These are phyloP conservation scores for Didymella lethalis DNA, from an alignment of 2,329 filamentous ascomycete genomes.

Conservation along the genomic window DNA sequence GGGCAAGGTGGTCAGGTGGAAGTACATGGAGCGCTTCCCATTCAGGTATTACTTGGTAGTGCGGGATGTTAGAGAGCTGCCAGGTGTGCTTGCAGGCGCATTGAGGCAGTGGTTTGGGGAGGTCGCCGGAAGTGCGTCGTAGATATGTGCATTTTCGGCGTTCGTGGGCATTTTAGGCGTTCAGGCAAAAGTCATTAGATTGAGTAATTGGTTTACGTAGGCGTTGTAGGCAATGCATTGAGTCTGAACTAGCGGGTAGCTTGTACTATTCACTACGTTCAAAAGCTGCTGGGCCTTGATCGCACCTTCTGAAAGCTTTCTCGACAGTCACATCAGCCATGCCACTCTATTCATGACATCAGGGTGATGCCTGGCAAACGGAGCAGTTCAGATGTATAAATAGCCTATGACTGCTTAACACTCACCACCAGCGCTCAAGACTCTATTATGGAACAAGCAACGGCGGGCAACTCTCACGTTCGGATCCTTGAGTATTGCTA, in stretches of 20 bases:
- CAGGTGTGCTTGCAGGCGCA: conserved; percentile 83
- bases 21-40: conserved; percentile 94
- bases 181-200: background rate
- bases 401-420: no score
- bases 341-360: no score
- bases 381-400: no score
- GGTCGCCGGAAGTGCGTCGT: conserved; percentile 59
- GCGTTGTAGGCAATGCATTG: background rate
- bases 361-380: no score
- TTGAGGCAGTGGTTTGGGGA: conserved; percentile 95
- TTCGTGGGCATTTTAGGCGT: background rate
- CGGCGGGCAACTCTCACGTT: no score
- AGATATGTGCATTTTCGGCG: conserved; percentile 2
- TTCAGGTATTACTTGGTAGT: conserved; percentile 98
- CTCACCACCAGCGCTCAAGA: no score
- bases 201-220: background rate
- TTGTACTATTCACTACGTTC: background rate
- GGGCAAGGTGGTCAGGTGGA: conserved; percentile 77
- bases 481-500: no score
- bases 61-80: conserved; percentile 88
- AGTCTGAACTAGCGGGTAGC: background rate
- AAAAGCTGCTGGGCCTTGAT: background rate
- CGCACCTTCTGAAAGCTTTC: no score
- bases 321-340: no score
- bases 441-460: no score